Evolutionary conservation across 805 yeast species (phyloP).

Genomic region (Kockiozyma suomiensis): DNA sequence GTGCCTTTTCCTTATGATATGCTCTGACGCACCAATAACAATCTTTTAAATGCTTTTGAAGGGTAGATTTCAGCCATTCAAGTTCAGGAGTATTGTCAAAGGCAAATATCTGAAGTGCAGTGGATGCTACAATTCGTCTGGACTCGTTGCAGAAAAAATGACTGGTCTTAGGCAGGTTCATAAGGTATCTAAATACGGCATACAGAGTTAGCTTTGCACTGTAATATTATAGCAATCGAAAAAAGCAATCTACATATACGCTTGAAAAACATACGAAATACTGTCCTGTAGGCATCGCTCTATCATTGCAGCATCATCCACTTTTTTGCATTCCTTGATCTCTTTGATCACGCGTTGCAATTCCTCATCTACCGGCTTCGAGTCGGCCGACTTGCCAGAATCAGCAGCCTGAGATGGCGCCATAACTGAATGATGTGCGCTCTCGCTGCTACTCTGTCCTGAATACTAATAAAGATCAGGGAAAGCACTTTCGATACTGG

Average conservation of each 20-base stretch:
- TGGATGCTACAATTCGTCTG: slow-evolving; percentile 19
- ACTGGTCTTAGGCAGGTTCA: slow-evolving; percentile 19
- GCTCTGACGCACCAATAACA: slow-evolving; percentile 35
- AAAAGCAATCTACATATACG: neutral
- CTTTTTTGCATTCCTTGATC: slow-evolving; percentile 24
- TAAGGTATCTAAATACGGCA: slow-evolving; percentile 26
- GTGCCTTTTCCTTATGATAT: slow-evolving; percentile 27
- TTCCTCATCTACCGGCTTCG: slow-evolving; percentile 17
- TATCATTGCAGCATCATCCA: slow-evolving; percentile 25
- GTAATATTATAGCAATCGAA: too few species aligned
- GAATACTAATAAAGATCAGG: neutral
- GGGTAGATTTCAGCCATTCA: slow-evolving; percentile 29
- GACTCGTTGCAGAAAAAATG: slow-evolving; percentile 26
- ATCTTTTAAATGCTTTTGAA: slow-evolving; percentile 27
- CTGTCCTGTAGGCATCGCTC: slow-evolving; percentile 32
- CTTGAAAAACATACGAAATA: slow-evolving; percentile 19
- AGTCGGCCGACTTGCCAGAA: neutral
- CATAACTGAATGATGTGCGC: neutral
- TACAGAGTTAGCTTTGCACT: neutral
- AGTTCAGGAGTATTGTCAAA: slow-evolving; percentile 31
- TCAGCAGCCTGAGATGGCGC: neutral
- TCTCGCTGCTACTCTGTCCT: neutral
- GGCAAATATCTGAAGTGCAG: slow-evolving; percentile 31
- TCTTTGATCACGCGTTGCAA: slow-evolving; percentile 13
- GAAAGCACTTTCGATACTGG: too few species aligned